These are phyloP conservation scores for Chlamydomonas schloesseri DNA, from an alignment of 139 green algal species.

Conservation along the genomic window DNA sequence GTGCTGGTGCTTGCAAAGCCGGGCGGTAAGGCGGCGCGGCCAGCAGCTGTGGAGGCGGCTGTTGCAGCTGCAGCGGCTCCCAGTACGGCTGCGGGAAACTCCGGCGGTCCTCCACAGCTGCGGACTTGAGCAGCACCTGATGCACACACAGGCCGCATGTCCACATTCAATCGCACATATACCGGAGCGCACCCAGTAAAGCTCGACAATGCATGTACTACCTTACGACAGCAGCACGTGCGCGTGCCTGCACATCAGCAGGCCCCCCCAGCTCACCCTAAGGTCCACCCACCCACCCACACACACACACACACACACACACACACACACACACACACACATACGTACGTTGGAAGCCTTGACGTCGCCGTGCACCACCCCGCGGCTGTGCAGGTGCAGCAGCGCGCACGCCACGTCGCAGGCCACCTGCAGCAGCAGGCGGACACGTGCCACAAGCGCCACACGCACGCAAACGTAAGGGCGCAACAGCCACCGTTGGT, in stretches of 20 bases:
- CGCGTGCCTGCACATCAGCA: no score
- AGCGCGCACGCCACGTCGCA: conserved; percentile 24
- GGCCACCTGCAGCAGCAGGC: conserved; percentile 1
- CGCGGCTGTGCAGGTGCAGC: conserved; percentile 27
- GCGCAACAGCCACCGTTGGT: no score
- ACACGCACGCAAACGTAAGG: no score
- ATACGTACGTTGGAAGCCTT: conserved; percentile 27
- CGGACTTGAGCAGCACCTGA: conserved; percentile 31
- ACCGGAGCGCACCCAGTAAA: no score
- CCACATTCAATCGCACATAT: no score
- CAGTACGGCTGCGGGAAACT: neutral
- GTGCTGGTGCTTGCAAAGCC: no score
- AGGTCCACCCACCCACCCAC: neutral
- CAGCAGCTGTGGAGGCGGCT: no score
- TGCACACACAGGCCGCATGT: neutral
- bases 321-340: neutral
- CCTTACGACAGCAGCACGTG: no score
- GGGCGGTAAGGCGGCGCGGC: no score
- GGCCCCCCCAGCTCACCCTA: neutral
- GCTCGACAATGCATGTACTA: no score
- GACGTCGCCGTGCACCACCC: conserved; percentile 24
- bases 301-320: neutral
- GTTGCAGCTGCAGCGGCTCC: neutral
- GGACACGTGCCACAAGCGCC: no score
- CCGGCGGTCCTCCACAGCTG: neutral